Evolutionary conservation across 73 alveolate genomes (phyloP).

Genomic region (Effrenium voratum): DNA sequence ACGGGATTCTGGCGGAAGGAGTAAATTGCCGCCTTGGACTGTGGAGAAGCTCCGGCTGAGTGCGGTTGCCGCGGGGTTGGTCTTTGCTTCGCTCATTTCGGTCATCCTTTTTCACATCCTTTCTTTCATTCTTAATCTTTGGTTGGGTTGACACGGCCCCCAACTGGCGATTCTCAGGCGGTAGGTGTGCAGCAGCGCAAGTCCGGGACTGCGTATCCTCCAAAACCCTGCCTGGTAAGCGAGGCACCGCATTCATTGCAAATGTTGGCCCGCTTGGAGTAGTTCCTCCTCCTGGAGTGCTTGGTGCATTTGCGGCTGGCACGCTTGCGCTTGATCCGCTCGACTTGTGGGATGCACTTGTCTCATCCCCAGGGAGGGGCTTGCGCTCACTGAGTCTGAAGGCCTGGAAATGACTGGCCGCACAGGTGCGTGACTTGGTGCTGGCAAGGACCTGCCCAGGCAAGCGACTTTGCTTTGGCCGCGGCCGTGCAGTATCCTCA

Average conservation of each 20-base stretch:
- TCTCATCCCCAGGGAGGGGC: neutral
- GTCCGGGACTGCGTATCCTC: constrained; percentile 74
- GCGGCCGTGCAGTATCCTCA: constrained; percentile 39
- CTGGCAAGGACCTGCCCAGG: constrained; percentile 82
- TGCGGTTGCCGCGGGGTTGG: neutral
- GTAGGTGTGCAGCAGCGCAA: constrained; percentile 42
- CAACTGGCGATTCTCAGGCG: neutral
- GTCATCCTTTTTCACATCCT: neutral
- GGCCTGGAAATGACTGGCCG: constrained; percentile 45
- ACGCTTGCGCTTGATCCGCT: neutral
- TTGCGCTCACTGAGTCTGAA: constrained; percentile 2
- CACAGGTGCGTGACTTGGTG: constrained; percentile 85
- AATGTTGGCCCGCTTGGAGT: no score
- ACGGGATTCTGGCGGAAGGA: neutral
- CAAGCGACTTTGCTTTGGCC: constrained; percentile 47
- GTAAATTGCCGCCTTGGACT: neutral
- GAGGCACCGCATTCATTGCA: neutral
- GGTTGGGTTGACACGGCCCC: neutral
- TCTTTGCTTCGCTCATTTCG: neutral
- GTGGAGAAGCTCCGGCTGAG: neutral
- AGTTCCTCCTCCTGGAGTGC: no score
- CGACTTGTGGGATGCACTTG: neutral
- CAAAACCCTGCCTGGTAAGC: constrained; percentile 72
- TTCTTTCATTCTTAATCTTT: neutral
- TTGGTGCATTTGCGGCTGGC: no score